Evolutionary conservation across 768 basidiomycete genomes (phyloP).

Genomic region (Russula vinacea): DNA sequence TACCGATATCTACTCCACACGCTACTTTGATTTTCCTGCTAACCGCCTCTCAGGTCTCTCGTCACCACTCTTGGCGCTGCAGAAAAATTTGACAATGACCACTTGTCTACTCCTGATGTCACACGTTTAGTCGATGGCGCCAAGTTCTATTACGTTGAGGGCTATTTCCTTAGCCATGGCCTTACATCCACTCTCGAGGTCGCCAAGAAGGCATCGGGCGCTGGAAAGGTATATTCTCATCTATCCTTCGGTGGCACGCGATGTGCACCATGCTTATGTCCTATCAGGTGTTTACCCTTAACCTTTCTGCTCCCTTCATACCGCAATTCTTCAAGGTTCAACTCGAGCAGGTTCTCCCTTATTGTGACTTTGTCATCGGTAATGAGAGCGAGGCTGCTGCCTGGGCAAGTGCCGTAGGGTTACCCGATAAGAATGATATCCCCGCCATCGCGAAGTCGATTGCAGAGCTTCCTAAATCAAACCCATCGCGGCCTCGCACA

Average conservation of each 20-base stretch:
- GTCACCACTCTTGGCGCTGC: slow-evolving; percentile 89
- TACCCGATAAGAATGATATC: slow-evolving; percentile 56
- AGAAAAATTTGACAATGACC: slow-evolving; percentile 81
- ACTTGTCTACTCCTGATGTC: slow-evolving; percentile 73
- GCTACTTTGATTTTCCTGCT: background rate
- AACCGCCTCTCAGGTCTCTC: slow-evolving; percentile 59
- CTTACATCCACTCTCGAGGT: slow-evolving; percentile 65
- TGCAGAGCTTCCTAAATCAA: slow-evolving; percentile 72
- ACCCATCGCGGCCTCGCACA: slow-evolving; percentile 68
- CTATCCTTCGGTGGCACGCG: background rate
- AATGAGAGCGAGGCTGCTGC: slow-evolving; percentile 93
- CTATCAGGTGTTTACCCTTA: slow-evolving; percentile 76
- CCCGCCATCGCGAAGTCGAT: slow-evolving; percentile 67
- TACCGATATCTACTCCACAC: background rate
- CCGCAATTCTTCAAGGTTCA: slow-evolving; percentile 86
- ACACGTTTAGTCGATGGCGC: slow-evolving; percentile 76
- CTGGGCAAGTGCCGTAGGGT: slow-evolving; percentile 73
- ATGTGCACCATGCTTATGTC: slow-evolving; percentile 7
- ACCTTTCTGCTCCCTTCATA: slow-evolving; percentile 98
- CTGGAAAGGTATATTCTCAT: slow-evolving; percentile 60
- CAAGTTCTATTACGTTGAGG: slow-evolving; percentile 89
- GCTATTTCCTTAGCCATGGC: slow-evolving; percentile 93
- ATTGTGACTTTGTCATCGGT: slow-evolving; percentile 89
- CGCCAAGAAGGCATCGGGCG: slow-evolving; percentile 69
- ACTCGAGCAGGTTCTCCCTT: slow-evolving; percentile 75